Conservation (phyloP, 192 early-diverging fungal genomes). For the Thamnidium elegans region DNA sequence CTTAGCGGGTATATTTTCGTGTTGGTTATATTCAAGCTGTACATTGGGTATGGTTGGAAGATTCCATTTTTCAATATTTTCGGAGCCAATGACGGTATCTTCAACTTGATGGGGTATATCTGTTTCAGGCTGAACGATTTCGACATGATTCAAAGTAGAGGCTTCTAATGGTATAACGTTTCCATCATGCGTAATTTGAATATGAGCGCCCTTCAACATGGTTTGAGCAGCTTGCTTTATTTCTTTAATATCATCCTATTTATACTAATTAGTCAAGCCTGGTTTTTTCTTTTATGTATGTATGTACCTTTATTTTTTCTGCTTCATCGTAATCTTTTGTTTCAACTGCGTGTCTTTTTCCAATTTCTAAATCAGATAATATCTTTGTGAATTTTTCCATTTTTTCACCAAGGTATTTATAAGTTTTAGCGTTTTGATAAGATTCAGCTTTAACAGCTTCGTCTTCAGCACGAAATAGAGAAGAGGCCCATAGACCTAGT, state of each 20-base stretch:
- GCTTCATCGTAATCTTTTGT: conserved; percentile 77
- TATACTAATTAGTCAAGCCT: neutral
- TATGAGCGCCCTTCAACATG: conserved; percentile 19
- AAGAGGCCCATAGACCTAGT: conserved; percentile 34
- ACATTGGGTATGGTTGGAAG: neutral
- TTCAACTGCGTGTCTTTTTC: conserved; percentile 59
- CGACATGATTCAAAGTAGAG: neutral
- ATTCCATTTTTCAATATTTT: neutral
- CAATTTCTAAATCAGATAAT: conserved; percentile 39
- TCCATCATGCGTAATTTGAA: conserved; percentile 25
- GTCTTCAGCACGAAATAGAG: conserved; percentile 53
- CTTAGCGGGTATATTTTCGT: no score
- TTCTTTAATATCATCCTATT: conserved; percentile 26
- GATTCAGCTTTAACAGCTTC: conserved; percentile 59
- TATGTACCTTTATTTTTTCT: conserved; percentile 60
- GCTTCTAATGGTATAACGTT: conserved; percentile 3
- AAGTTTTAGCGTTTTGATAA: conserved; percentile 58
- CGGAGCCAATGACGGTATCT: neutral
- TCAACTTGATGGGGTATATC: no score
- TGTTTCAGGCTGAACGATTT: no score
- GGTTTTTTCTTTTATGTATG: neutral
- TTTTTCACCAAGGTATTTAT: conserved; percentile 45
- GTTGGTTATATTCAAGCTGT: neutral
- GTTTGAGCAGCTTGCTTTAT: conserved; percentile 26
- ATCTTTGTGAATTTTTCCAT: conserved; percentile 20